phyloP scores from a whole-genome alignment of 2,329 filamentous ascomycete species.

The Fusarium sp. region DNA sequence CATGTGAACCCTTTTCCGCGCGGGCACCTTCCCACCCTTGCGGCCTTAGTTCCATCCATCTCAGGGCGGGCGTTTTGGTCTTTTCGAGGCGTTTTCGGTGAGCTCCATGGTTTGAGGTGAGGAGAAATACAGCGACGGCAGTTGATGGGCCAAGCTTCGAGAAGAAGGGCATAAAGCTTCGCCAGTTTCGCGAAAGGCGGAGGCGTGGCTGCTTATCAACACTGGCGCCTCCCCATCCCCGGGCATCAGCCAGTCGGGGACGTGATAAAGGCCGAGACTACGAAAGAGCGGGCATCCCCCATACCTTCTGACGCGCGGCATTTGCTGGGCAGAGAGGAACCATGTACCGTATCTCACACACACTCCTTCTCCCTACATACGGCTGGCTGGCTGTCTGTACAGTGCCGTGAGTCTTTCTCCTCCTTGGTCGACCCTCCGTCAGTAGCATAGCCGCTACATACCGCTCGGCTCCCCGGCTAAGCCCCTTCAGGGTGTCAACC shows the following conservation, averaged over 20 bases:
- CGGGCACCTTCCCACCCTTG: slow-evolving; percentile 11
- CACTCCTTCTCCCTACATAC: slow-evolving; percentile 22
- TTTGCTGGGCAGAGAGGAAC: slow-evolving; percentile 22
- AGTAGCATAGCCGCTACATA: slow-evolving; percentile 31
- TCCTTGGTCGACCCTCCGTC: slow-evolving; percentile 30
- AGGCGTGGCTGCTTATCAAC: not conserved
- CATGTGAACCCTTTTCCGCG: slow-evolving; percentile 23
- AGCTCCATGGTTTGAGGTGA: not conserved
- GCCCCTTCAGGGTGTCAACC: slow-evolving; percentile 22
- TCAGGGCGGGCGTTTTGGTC: not conserved
- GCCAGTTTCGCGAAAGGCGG: slow-evolving; percentile 1
- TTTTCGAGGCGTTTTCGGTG: not conserved
- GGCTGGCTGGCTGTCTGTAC: not conserved
- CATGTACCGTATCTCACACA: not conserved
- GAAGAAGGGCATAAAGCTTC: slow-evolving; percentile 16
- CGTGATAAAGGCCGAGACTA: slow-evolving; percentile 4
- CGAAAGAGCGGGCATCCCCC: slow-evolving; percentile 10
- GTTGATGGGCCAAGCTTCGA: slow-evolving; percentile 31
- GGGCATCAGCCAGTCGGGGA: not conserved
- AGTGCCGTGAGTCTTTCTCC: slow-evolving; percentile 11
- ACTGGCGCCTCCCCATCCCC: not conserved
- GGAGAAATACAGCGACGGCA: slow-evolving; percentile 19
- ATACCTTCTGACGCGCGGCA: slow-evolving; percentile 16
- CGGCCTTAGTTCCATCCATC: not conserved
- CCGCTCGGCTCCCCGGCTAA: slow-evolving; percentile 21